Evolutionary conservation across 2,329 filamentous ascomycete genomes (phyloP).

Genomic region (Aspergillus pseudotamarii): DNA sequence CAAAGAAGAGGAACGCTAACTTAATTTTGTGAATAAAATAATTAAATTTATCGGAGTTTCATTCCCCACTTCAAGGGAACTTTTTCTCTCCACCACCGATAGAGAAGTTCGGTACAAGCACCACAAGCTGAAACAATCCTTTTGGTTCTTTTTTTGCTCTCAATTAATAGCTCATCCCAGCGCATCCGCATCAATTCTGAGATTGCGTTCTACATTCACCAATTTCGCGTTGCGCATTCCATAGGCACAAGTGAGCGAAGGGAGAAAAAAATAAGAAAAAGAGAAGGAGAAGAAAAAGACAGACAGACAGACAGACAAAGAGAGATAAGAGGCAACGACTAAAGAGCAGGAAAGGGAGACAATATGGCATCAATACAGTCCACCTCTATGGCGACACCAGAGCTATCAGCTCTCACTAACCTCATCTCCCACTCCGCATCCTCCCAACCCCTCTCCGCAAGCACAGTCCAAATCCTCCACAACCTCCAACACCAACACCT

Average conservation of each 20-base stretch:
- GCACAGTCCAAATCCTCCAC: constrained; percentile 62
- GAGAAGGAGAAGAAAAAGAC: background rate
- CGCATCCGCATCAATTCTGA: too few species aligned
- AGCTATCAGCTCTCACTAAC: constrained; percentile 44
- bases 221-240: background rate
- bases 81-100: background rate
- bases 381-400: constrained; percentile 16
- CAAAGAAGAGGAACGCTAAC: constrained; percentile 9
- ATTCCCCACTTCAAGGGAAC: background rate
- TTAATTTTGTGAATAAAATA: constrained; percentile 10
- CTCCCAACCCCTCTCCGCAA: constrained; percentile 40
- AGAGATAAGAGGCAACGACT: background rate
- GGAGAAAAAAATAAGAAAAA: background rate
- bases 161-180: background rate
- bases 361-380: constrained; percentile 1
- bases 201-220: background rate
- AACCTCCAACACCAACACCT: constrained; percentile 66
- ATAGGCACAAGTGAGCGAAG: background rate
- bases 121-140: background rate
- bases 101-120: background rate
- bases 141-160: background rate
- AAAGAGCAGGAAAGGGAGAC: background rate
- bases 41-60: background rate
- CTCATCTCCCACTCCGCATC: constrained; percentile 39
- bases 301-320: background rate